Conservation (phyloP, 2,329 filamentous ascomycete genomes). For the Apiospora rasikravindrae region DNA sequence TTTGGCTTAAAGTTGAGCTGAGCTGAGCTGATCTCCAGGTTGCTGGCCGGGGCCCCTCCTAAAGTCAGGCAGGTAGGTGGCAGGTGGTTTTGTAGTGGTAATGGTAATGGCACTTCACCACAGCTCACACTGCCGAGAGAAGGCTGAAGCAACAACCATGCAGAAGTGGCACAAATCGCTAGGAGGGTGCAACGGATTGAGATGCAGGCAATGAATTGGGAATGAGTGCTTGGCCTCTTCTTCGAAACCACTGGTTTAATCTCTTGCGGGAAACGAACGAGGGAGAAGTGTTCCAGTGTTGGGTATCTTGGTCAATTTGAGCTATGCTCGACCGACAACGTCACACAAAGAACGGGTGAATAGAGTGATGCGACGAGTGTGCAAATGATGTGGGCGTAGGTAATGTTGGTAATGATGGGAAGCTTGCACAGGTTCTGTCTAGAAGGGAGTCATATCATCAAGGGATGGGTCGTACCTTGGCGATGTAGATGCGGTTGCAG, state of each 20-base stretch:
- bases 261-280: not conserved
- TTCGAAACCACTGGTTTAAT: conserved; percentile 4
- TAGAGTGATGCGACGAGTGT: not conserved
- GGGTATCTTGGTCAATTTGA: not conserved
- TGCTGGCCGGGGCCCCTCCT: conserved; percentile 1
- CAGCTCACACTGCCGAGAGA: not conserved
- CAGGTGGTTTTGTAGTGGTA: not conserved
- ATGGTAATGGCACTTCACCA: conserved; percentile 4
- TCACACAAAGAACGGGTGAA: not conserved
- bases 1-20: not conserved
- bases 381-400: conserved; percentile 5
- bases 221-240: not conserved
- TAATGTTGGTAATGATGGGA: not conserved
- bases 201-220: conserved; percentile 7
- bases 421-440: conserved; percentile 3
- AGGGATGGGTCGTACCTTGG: conserved; percentile 36
- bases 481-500: conserved; percentile 29
- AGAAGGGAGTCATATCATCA: conserved; percentile 1
- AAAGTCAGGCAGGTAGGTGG: conserved; percentile 1
- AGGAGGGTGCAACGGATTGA: not conserved
- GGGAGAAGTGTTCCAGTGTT: not conserved
- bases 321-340: not conserved
- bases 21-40: not conserved
- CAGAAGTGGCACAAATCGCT: not conserved
- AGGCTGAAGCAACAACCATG: conserved; percentile 4